These are phyloP conservation scores for Galerina sulciceps DNA, from an alignment of 768 basidiomycete species.

Conservation along the genomic window DNA sequence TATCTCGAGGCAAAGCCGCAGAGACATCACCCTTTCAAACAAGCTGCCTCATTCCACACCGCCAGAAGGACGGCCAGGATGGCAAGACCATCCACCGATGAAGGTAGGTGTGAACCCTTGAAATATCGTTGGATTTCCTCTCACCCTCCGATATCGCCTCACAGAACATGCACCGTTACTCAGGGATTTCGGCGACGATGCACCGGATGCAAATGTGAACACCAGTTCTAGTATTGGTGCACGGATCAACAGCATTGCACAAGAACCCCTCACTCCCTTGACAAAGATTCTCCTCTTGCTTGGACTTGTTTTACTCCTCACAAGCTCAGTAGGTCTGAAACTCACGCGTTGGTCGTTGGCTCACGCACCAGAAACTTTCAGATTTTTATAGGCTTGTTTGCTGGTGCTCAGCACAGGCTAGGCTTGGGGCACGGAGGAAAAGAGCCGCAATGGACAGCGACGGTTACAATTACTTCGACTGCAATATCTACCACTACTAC, in stretches of 20 bases:
- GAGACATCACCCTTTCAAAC: conserved; percentile 7
- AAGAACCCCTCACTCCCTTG: conserved; percentile 82
- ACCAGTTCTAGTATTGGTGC: conserved; percentile 42
- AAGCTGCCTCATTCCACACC: conserved; percentile 10
- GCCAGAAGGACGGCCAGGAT: conserved; percentile 58
- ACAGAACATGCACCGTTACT: conserved; percentile 72
- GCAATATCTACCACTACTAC: conserved; percentile 28
- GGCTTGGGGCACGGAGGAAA: conserved; percentile 46
- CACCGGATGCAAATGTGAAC: conserved; percentile 19
- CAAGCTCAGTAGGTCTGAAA: conserved; percentile 57
- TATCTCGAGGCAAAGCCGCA: conserved; percentile 22
- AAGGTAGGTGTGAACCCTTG: conserved; percentile 41
- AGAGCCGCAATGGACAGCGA: conserved; percentile 34
- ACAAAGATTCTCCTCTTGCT: conserved; percentile 82
- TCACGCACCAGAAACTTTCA: conserved; percentile 23
- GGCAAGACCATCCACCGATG: conserved; percentile 58
- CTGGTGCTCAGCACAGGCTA: conserved; percentile 83
- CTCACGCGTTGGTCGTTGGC: not conserved
- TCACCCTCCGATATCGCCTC: not conserved
- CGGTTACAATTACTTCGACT: conserved; percentile 43
- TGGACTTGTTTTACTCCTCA: conserved; percentile 76
- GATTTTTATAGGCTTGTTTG: conserved; percentile 93
- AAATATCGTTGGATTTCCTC: not conserved
- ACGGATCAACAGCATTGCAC: conserved; percentile 58
- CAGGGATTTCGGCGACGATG: conserved; percentile 47